phyloP scores from a whole-genome alignment of 345 rosid genomes.

The Hypericum androsaemum region DNA sequence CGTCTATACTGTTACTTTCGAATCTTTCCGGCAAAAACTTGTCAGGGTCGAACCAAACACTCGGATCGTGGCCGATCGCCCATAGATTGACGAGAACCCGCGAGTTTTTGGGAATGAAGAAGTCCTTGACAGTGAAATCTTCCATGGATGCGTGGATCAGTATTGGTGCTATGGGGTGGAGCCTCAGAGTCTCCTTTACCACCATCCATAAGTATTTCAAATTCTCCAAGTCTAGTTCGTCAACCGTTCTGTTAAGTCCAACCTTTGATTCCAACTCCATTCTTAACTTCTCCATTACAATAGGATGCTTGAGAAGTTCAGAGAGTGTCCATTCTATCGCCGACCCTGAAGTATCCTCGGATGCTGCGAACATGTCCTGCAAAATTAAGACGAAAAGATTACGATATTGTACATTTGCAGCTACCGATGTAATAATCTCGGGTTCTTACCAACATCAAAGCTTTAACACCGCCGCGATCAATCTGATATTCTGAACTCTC shows the following conservation, averaged over 20 bases:
- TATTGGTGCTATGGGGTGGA: not conserved
- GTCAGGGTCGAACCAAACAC: not conserved
- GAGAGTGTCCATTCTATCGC: constrained; percentile 26
- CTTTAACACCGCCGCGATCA: constrained; percentile 17
- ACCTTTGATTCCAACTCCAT: not conserved
- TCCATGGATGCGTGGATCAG: not conserved
- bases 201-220: not conserved
- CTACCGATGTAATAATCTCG: too few relatives aligned
- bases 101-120: not conserved
- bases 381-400: too few relatives aligned
- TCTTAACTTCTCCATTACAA: not conserved
- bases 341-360: constrained; percentile 28
- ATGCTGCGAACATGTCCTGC: constrained; percentile 24
- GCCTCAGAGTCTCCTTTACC: not conserved
- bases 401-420: too few relatives aligned
- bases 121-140: not conserved
- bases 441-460: too few relatives aligned
- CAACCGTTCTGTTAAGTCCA: not conserved
- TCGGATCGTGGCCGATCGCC: not conserved
- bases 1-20: not conserved
- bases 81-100: not conserved
- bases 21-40: not conserved
- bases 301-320: constrained; percentile 13
- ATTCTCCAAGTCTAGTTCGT: not conserved
- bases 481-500: constrained; percentile 14